Conservation (phyloP, 345 rosid species). For the Eucalyptus erythrocorys region DNA sequence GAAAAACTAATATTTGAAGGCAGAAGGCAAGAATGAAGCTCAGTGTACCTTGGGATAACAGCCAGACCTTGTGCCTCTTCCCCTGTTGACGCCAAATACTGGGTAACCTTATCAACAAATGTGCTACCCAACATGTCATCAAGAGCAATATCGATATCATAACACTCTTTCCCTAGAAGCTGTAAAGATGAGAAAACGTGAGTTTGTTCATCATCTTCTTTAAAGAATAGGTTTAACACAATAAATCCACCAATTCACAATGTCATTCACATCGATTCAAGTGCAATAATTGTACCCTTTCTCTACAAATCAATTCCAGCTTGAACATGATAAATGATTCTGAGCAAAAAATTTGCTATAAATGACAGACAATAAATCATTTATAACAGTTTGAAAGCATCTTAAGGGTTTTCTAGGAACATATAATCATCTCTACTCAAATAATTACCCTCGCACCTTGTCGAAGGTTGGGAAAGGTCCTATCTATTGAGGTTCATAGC, state of each 20-base stretch:
- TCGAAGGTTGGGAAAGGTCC: not conserved
- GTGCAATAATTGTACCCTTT: not conserved
- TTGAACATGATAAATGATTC: not conserved
- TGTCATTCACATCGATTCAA: not conserved
- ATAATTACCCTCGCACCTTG: not conserved
- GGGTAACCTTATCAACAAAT: slow-evolving; percentile 64
- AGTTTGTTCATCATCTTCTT: not conserved
- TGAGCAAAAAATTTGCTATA: not conserved
- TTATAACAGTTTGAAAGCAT: not conserved
- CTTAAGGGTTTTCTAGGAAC: not conserved
- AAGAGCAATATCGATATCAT: slow-evolving; percentile 85
- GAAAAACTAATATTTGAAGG: not conserved
- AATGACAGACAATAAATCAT: not conserved
- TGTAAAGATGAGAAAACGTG: not conserved
- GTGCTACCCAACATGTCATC: slow-evolving; percentile 82
- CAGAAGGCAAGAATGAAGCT: not conserved
- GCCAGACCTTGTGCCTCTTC: slow-evolving; percentile 61
- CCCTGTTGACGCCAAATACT: slow-evolving; percentile 47
- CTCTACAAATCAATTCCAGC: not conserved
- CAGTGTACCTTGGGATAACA: slow-evolving; percentile 55
- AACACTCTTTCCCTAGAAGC: slow-evolving; percentile 87
- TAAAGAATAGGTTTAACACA: not conserved
- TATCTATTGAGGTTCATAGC: not conserved
- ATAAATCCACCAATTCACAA: not conserved
- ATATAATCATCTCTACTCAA: not conserved